These are phyloP conservation scores for Globisporangium okanoganense DNA, from an alignment of 352 stramenopile species.

Conservation along the genomic window DNA sequence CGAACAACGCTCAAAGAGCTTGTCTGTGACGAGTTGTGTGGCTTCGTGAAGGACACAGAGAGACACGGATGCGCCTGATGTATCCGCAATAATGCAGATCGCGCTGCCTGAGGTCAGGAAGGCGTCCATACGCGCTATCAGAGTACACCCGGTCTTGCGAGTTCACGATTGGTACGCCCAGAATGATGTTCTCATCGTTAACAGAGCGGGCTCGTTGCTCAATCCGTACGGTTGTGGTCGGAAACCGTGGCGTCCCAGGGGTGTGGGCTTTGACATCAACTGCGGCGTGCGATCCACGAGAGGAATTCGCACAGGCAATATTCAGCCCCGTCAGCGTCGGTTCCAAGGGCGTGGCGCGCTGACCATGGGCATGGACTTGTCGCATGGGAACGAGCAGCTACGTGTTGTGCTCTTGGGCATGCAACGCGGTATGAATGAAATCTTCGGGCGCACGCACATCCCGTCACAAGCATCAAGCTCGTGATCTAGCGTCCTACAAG, in stretches of 20 bases:
- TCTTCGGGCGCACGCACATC: background rate
- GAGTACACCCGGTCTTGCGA: background rate
- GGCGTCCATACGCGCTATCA: background rate
- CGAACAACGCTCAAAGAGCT: slow-evolving; percentile 5
- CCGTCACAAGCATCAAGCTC: background rate
- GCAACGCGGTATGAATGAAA: background rate
- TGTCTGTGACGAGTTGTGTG: too few relatives aligned
- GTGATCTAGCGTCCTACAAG: background rate
- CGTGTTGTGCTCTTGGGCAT: background rate
- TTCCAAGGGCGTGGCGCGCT: background rate
- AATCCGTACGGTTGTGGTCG: too few relatives aligned
- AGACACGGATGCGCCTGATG: too few relatives aligned
- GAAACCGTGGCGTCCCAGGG: too few relatives aligned
- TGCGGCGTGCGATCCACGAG: background rate
- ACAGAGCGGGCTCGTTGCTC: too few relatives aligned
- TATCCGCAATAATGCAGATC: background rate
- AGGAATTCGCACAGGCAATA: background rate
- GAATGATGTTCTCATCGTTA: background rate
- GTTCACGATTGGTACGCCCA: background rate
- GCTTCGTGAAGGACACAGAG: too few relatives aligned
- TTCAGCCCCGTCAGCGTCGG: background rate
- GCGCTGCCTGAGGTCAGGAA: background rate
- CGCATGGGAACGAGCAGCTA: background rate
- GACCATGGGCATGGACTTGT: background rate
- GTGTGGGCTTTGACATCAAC: background rate